These are phyloP conservation scores for Tulasnella sp. DNA, from an alignment of 768 basidiomycete species.

Conservation along the genomic window DNA sequence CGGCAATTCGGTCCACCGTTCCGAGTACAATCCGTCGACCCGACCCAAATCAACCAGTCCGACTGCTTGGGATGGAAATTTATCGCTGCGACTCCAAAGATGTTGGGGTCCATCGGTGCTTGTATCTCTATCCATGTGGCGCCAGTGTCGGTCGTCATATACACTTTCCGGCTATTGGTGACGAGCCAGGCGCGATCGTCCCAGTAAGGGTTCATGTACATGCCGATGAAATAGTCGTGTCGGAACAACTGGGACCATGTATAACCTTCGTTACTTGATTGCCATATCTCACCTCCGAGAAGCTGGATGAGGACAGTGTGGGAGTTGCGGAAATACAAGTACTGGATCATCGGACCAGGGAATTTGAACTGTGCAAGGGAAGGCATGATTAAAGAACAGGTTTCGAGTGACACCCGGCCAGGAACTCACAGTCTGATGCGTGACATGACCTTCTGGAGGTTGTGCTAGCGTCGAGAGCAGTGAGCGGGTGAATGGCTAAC, in stretches of 20 bases:
- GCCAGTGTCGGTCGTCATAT: constrained; percentile 79
- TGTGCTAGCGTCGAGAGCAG: constrained; percentile 44
- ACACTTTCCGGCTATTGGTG: constrained; percentile 55
- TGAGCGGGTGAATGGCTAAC: not conserved
- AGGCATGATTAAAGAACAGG: not conserved
- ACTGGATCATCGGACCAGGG: constrained; percentile 54
- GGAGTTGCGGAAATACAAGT: constrained; percentile 79
- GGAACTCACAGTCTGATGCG: constrained; percentile 60
- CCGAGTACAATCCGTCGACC: constrained; percentile 55
- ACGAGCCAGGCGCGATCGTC: constrained; percentile 84
- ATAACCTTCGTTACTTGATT: constrained; percentile 92
- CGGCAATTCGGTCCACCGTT: constrained; percentile 49
- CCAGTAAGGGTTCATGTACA: constrained; percentile 78
- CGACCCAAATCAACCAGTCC: constrained; percentile 86
- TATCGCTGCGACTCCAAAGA: constrained; percentile 64
- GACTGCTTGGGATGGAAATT: constrained; percentile 76
- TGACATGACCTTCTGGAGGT: constrained; percentile 68
- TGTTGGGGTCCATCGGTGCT: constrained; percentile 69
- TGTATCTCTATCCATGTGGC: constrained; percentile 50
- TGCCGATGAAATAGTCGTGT: constrained; percentile 60
- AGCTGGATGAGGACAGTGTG: constrained; percentile 81
- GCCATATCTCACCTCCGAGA: constrained; percentile 73
- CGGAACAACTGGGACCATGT: constrained; percentile 67
- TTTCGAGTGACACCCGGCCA: not conserved
- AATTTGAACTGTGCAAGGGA: constrained; percentile 54